Conservation (phyloP, 139 green algal genomes). For the Pycnococcus provasolii region DNA sequence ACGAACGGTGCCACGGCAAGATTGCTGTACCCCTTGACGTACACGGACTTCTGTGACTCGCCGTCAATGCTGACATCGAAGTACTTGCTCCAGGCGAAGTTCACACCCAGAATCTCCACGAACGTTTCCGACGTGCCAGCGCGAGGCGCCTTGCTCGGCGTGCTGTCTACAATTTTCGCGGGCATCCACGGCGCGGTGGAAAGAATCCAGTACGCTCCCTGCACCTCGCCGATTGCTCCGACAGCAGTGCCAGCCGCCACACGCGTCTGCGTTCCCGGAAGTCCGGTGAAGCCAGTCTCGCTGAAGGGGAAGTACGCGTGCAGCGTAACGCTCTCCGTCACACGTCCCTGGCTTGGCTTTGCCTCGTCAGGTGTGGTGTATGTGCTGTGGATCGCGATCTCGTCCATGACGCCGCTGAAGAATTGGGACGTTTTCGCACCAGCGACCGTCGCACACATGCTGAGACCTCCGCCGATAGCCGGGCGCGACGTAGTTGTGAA, state of each 20-base stretch:
- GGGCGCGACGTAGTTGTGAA: constrained; percentile 26
- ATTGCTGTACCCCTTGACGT: no score
- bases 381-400: constrained; percentile 1
- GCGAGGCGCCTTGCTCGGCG: no score
- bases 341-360: not conserved
- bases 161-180: not conserved
- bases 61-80: not conserved
- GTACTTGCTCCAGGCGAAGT: constrained; percentile 1
- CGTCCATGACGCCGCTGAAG: constrained; percentile 14
- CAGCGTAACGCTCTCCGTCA: not conserved
- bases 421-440: not conserved
- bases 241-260: not conserved
- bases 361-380: no score
- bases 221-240: not conserved
- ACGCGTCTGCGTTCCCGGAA: no score
- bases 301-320: not conserved
- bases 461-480: constrained; percentile 1
- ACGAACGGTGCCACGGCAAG: no score
- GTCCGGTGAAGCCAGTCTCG: not conserved
- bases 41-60: not conserved
- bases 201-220: constrained; percentile 19
- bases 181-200: constrained; percentile 4
- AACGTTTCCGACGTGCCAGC: not conserved
- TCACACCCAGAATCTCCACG: not conserved
- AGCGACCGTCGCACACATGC: constrained; percentile 1